phyloP scores from a whole-genome alignment of 1,284 basidiomycete genomes.

The Papiliotrema flavescens region DNA sequence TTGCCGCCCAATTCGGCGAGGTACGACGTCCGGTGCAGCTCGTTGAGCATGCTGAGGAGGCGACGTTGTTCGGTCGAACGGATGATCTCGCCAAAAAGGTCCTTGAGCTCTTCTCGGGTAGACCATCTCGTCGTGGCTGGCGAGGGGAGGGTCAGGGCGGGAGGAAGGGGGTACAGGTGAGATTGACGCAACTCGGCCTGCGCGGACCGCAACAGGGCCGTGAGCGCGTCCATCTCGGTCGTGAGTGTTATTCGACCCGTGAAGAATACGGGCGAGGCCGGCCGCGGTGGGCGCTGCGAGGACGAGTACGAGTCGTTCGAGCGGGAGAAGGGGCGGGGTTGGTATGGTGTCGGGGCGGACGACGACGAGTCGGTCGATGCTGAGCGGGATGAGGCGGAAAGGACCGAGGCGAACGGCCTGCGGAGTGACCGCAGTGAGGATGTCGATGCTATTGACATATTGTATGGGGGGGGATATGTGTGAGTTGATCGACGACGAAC shows the following conservation, averaged over 20 bases:
- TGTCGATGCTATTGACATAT: slow-evolving; percentile 3
- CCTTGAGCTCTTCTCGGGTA: not conserved
- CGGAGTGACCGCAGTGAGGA: not conserved
- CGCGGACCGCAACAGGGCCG: slow-evolving; percentile 61
- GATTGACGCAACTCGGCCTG: slow-evolving; percentile 61
- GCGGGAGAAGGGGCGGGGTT: slow-evolving; percentile 3
- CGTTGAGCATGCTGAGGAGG: slow-evolving; percentile 62
- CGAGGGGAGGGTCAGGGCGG: slow-evolving; percentile 61
- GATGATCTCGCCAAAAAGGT: slow-evolving; percentile 62
- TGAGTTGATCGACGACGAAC: not conserved
- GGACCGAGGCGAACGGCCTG: not conserved
- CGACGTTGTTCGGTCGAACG: slow-evolving; percentile 64
- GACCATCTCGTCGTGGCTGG: slow-evolving; percentile 50
- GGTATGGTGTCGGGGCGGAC: not conserved
- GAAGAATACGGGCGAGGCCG: slow-evolving; percentile 69
- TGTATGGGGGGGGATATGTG: not conserved
- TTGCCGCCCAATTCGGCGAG: slow-evolving; percentile 65
- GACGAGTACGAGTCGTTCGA: not conserved
- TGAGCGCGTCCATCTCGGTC: slow-evolving; percentile 66
- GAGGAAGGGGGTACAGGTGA: slow-evolving; percentile 73
- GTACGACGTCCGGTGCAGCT: slow-evolving; percentile 65
- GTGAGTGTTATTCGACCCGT: slow-evolving; percentile 70
- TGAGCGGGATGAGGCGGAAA: not conserved
- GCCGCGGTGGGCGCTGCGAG: slow-evolving; percentile 30
- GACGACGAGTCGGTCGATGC: not conserved